Evolutionary conservation across 345 rosid species (phyloP), one percentile per base, ranked within the genome.

Genomic region (Firmiana major): DNA sequence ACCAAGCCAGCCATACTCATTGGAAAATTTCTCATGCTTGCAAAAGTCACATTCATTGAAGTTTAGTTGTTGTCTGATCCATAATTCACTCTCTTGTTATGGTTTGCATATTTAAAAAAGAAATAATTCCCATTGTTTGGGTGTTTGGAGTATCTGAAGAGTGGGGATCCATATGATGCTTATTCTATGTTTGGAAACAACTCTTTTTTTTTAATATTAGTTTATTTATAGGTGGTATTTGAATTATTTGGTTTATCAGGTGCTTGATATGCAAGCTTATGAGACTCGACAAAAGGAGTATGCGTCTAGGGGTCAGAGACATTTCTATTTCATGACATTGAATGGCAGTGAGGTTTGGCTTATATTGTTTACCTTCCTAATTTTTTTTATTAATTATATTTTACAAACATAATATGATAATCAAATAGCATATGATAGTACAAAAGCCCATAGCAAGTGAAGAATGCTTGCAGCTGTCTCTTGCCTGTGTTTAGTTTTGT

Each of bases 301-400:
- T 88, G 99, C 98, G 63, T 86, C 85, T 46, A 89, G 81, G 86
- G 91, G 97, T 81, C 98, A 96, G 83, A 96, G 90, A 86, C 99
- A 96, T 90, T 96, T 93, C 87, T 96, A 96, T 87, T 96, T 96
- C 88, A 96, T 96, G 99, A 96, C 99, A 34, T 84, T 96, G 81
- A 89, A 92, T 82, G 97, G 97, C 80, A 92, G 93, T 76, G 99
- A 96, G 99, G 99, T 96, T 81, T 75, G 87, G 63, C 78, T 79
- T 12, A 72, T 19, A 31, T 31, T 62, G 65, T 74, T 73, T 40
- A 28, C 38, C 54, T 16, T 31, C 55, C 22, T 55, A 28, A 16
- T 74, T 75, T 28, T 28, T 76, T 64, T 22, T 62, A 17, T 11
- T 60, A 6, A 19, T 24, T 66, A 8, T 62, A 15, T 63, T 62